A percentile compares a stretch with the other conserved stretches of the same genome.
These are phyloP conservation scores for Cronartium ribicola DNA, from an alignment of 1,284 basidiomycete genomes.

Conservation along the genomic window DNA sequence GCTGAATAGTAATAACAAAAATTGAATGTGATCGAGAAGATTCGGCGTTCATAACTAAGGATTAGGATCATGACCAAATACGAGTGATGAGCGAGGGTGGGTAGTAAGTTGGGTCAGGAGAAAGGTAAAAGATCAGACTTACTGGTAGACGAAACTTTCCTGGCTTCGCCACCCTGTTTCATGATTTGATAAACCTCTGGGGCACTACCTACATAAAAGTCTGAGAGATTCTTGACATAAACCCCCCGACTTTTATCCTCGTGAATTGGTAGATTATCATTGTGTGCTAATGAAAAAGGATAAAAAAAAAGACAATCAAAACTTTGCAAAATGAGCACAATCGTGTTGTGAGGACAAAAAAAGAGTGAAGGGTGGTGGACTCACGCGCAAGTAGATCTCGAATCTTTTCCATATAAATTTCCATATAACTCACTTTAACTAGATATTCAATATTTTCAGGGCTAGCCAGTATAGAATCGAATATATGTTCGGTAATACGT, in stretches of 20 bases:
- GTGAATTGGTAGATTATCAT: conserved; percentile 97
- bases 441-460: conserved; percentile 95
- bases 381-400: conserved; percentile 90
- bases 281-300: conserved; percentile 68
- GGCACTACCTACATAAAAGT: conserved; percentile 94
- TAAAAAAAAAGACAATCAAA: neutral
- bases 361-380: conserved; percentile 51
- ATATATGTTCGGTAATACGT: conserved; percentile 97
- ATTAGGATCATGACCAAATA: neutral
- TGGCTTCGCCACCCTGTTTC: conserved; percentile 84
- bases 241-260: conserved; percentile 97
- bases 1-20: conserved; percentile 94
- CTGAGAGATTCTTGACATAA: conserved; percentile 95
- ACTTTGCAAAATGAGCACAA: too few relatives aligned
- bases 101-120: neutral
- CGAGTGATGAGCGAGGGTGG: too few relatives aligned
- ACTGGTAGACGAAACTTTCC: conserved; percentile 95
- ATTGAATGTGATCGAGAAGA: conserved; percentile 98
- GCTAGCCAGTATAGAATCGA: conserved; percentile 91
- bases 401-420: conserved; percentile 97
- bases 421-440: conserved; percentile 99
- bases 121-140: conserved; percentile 51
- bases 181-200: conserved; percentile 99
- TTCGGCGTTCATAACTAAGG: conserved; percentile 99
- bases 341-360: neutral